Evolutionary conservation across 345 rosid genomes (phyloP).

Genomic region (Ricinus communis): DNA sequence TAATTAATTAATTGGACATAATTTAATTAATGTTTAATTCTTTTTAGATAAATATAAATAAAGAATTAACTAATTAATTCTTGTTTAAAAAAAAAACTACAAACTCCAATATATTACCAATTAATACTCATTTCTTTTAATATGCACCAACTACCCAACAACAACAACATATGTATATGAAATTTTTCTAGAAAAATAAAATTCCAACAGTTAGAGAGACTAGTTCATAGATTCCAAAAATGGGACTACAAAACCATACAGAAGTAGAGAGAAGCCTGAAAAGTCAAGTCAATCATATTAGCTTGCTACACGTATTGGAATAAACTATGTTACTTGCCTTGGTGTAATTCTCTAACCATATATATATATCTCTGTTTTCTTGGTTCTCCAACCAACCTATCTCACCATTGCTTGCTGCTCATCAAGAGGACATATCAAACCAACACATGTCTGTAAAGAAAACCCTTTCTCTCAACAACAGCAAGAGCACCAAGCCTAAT

Average conservation of each 20-base stretch:
- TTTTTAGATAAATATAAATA: too few species aligned
- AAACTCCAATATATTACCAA: too few species aligned
- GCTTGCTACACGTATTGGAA: conserved; percentile 21
- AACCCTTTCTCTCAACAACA: conserved; percentile 5
- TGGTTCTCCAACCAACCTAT: background rate
- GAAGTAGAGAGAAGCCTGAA: conserved; percentile 20
- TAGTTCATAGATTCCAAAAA: too few species aligned
- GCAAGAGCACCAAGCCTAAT: background rate
- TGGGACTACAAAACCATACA: background rate
- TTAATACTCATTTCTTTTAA: too few species aligned
- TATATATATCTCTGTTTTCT: background rate
- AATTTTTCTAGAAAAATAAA: too few species aligned
- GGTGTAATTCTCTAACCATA: conserved; percentile 6
- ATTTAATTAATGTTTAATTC: too few species aligned
- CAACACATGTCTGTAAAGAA: conserved; percentile 50
- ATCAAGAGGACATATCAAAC: background rate
- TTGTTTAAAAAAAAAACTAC: too few species aligned
- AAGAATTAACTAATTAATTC: too few species aligned
- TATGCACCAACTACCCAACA: too few species aligned
- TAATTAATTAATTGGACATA: too few species aligned
- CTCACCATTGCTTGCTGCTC: background rate
- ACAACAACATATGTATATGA: too few species aligned
- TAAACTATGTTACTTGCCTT: conserved; percentile 23
- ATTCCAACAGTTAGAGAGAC: too few species aligned
- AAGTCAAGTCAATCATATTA: conserved; percentile 34